These are phyloP conservation scores for Fagopyrum tataricum DNA, from an alignment of 148 eudicot genomes.

Conservation along the genomic window DNA sequence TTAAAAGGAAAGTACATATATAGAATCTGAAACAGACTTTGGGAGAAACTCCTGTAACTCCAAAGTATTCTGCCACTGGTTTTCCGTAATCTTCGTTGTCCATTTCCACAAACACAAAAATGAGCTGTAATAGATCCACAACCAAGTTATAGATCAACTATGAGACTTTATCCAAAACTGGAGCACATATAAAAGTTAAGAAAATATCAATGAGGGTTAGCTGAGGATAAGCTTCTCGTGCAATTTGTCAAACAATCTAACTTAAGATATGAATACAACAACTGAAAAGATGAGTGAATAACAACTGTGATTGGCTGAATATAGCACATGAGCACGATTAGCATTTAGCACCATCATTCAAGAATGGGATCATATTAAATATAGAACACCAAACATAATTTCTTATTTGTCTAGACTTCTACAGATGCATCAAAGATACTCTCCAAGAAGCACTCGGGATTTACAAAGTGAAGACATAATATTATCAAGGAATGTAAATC, in stretches of 20 bases:
- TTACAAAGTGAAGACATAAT: no score
- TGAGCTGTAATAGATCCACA: conserved; percentile 38
- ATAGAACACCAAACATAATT: neutral
- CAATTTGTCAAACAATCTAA: neutral
- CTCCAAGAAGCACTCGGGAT: neutral
- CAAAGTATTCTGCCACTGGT: conserved; percentile 76
- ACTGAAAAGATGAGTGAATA: neutral
- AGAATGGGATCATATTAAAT: neutral
- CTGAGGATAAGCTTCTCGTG: neutral
- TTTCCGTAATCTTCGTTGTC: conserved; percentile 75
- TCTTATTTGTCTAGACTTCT: neutral
- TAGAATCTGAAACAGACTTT: conserved; percentile 28
- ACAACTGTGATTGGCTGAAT: neutral
- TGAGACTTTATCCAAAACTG: neutral
- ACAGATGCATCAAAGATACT: neutral
- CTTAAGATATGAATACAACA: neutral
- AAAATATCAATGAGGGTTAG: neutral
- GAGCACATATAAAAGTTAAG: neutral
- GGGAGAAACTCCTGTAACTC: conserved; percentile 51
- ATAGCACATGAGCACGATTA: neutral
- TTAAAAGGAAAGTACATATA: neutral
- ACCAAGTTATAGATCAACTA: neutral
- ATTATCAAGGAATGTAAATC: no score
- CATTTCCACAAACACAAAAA: conserved; percentile 60
- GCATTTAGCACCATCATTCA: neutral